Percentiles rank a stretch among this genome's conserved stretches.
Evolutionary conservation across 495 filamentous ascomycete species (phyloP).

Genomic region (Pseudoneurospora amorphoporcata): DNA sequence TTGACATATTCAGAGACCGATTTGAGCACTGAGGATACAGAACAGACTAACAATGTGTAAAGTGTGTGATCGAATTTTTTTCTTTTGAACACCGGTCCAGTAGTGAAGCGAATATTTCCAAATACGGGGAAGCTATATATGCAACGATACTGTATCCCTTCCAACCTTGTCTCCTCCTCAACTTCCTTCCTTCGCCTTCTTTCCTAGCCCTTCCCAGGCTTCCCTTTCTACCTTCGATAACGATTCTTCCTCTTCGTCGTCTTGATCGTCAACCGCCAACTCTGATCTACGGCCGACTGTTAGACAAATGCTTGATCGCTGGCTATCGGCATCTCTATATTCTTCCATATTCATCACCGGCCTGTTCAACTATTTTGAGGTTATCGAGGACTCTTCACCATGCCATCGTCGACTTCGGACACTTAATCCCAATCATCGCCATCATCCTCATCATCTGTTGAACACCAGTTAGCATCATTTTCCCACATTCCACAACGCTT

Average conservation of each 20-base stretch:
- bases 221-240: background rate
- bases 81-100: background rate
- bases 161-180: background rate
- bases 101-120: background rate
- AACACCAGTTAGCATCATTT: conserved; percentile 18
- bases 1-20: no score
- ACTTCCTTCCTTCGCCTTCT: no score
- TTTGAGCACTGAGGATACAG: no score
- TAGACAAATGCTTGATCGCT: background rate
- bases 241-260: background rate
- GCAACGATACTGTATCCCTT: background rate
- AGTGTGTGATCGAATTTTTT: background rate
- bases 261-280: background rate
- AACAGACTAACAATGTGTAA: no score
- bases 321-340: background rate
- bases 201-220: background rate
- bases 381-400: background rate
- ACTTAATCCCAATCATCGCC: conserved; percentile 55
- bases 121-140: background rate
- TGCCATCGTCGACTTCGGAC: background rate
- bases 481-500: background rate
- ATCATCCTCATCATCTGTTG: conserved; percentile 66
- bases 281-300: background rate
- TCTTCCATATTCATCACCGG: background rate
- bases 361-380: background rate